Percentiles rank a stretch among this genome's conserved stretches.
phyloP scores from a whole-genome alignment of 2,329 filamentous ascomycete genomes.

The Blumeriella jaapii region DNA sequence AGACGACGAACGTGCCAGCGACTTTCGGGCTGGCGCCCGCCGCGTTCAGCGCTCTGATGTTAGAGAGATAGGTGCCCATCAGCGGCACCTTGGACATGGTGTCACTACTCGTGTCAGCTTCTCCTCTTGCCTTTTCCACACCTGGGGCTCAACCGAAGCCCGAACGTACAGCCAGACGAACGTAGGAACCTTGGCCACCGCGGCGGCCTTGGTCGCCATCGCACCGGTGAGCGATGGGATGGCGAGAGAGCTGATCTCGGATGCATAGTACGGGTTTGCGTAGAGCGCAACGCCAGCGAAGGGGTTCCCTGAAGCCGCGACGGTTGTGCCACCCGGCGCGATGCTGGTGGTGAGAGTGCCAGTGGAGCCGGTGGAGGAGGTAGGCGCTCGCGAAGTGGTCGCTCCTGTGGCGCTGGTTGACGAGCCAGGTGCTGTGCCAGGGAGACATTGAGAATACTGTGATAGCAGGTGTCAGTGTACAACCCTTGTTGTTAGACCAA shows the following conservation, averaged over 20 bases:
- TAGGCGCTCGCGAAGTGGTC: constrained; percentile 2
- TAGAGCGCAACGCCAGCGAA: constrained; percentile 39
- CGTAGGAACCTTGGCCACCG: constrained; percentile 37
- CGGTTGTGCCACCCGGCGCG: constrained; percentile 1
- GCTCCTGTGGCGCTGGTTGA: constrained; percentile 7
- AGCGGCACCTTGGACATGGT: constrained; percentile 36
- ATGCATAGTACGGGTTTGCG: constrained; percentile 39
- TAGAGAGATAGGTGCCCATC: constrained; percentile 35
- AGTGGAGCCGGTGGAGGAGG: not conserved
- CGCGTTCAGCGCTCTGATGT: constrained; percentile 36
- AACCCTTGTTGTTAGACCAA: too few relatives aligned
- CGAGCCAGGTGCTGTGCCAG: constrained; percentile 15
- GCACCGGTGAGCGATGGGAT: constrained; percentile 49
- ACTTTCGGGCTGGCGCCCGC: constrained; percentile 36
- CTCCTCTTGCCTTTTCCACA: too few relatives aligned
- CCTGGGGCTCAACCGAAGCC: too few relatives aligned
- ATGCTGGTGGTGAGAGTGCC: not conserved
- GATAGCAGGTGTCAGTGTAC: too few relatives aligned
- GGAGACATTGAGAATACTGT: constrained; percentile 26
- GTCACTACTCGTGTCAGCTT: constrained; percentile 25
- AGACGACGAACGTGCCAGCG: constrained; percentile 45
- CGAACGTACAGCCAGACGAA: constrained; percentile 39
- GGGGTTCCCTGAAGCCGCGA: constrained; percentile 34
- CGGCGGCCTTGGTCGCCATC: constrained; percentile 37
- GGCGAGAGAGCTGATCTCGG: constrained; percentile 41